Conservation (phyloP, 805 yeast genomes). For the Starmera caribaea region DNA sequence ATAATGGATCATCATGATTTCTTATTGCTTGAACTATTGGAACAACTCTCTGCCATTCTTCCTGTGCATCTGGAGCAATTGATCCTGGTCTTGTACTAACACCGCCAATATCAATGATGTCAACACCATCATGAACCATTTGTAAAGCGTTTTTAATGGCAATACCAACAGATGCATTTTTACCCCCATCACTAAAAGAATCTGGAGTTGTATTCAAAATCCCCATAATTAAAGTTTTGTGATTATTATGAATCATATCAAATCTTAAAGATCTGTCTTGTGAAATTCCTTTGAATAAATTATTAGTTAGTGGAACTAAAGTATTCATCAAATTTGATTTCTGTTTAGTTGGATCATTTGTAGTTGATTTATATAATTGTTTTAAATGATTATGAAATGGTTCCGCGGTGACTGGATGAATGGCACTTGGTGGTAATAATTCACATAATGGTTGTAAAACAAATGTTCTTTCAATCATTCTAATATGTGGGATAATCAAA, state of each 20-base stretch:
- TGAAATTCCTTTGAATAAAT: constrained; percentile 10
- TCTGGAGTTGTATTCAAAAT: constrained; percentile 88
- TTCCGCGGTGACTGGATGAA: constrained; percentile 85
- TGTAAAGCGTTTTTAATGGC: constrained; percentile 36
- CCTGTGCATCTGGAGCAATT: constrained; percentile 45
- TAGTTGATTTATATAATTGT: constrained; percentile 34
- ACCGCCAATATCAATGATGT: constrained; percentile 87
- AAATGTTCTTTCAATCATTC: constrained; percentile 84
- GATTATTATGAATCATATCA: constrained; percentile 33
- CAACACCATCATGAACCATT: constrained; percentile 53
- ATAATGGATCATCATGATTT: constrained; percentile 21
- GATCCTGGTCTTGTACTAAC: constrained; percentile 90
- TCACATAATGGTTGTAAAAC: constrained; percentile 87
- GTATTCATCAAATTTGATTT: constrained; percentile 41
- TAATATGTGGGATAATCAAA: constrained; percentile 74
- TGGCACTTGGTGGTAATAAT: constrained; percentile 49
- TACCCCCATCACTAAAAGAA: constrained; percentile 89
- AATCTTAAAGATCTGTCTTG: constrained; percentile 25
- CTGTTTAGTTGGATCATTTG: constrained; percentile 27
- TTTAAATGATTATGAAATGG: constrained; percentile 60
- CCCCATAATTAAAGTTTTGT: constrained; percentile 72
- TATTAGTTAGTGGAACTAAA: constrained; percentile 35
- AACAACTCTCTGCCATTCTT: constrained; percentile 60
- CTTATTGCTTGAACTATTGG: constrained; percentile 63
- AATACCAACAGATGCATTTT: constrained; percentile 25